Evolutionary conservation across 148 eudicot genomes (phyloP), one percentile per base, ranked within the genome.

Genomic region (Chenopodium berlandieri): DNA sequence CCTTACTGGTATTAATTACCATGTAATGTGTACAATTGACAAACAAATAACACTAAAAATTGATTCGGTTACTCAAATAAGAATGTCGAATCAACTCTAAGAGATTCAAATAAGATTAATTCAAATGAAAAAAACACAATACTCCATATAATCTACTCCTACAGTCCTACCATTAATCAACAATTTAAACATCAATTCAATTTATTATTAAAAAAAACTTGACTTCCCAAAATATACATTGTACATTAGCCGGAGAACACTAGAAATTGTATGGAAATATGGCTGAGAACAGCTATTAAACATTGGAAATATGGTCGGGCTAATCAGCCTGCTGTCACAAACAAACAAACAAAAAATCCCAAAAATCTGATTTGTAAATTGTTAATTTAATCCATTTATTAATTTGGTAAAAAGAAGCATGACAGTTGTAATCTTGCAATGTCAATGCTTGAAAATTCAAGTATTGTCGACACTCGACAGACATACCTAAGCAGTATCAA

Each of bases 401-500:
- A 9, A 13, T 31, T 31, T 31, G 0, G 44, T 31, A 69, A 30
- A 4, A 69, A 30, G 30, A 27, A 13, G 10, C 3, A 30, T 73
- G 7, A 73, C 32, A 47, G 19, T 12, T 19, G 40, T 58, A 9
- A 56, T 40, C 44, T 44, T 67, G 20, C 23, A 73, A 46, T 20
- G 30, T 22, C 22, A 2, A 7, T 14, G 34, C 22, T 44, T 20
- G 20, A 27, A 67, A 48, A 9, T 66, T 40, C 7, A 46, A 40
- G 44, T 6, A 40, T 6, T 0, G 44, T 40, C 44, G 44, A 40
- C 44, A 40, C 7, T 78, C 23, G 73, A 78, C 80, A 78, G 37
- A 78, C 72, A 78, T 78, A 78, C 80, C 73, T 66, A 47, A 22
- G 62, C 71, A 62, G 4, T 50, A 44, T 44, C 76, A 9, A 4